A percentile compares a stretch with the other conserved stretches of the same genome.
phyloP scores from a whole-genome alignment of 202 grass and related monocot genomes.

The Setaria viridis region DNA sequence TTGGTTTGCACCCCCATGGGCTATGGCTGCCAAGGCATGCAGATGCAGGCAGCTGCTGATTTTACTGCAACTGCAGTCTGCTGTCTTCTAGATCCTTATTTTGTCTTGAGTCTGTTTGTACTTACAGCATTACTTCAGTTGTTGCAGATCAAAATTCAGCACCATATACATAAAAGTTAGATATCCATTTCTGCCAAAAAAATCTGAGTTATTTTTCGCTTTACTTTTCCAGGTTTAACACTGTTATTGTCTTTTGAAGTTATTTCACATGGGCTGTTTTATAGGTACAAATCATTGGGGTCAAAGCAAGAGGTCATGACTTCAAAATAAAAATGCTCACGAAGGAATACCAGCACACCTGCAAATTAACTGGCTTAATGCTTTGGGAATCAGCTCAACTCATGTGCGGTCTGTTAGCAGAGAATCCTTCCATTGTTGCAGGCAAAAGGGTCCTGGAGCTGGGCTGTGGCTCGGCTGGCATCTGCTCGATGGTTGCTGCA shows the following conservation, averaged over 20 bases:
- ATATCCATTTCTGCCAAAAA: not conserved
- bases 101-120: slow-evolving; percentile 28
- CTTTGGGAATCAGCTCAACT: slow-evolving; percentile 94
- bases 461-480: slow-evolving; percentile 83
- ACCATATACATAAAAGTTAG: not conserved
- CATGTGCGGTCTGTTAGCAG: slow-evolving; percentile 78
- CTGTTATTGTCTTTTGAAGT: slow-evolving; percentile 38
- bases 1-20: not conserved
- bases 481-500: slow-evolving; percentile 90
- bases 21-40: not conserved
- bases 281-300: slow-evolving; percentile 57
- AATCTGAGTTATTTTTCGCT: not conserved
- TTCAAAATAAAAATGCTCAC: slow-evolving; percentile 81
- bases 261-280: slow-evolving; percentile 13
- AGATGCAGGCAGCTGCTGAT: not conserved
- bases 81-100: not conserved
- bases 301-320: slow-evolving; percentile 63
- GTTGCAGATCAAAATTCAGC: slow-evolving; percentile 8
- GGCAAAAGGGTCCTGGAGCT: slow-evolving; percentile 86
- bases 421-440: slow-evolving; percentile 78
- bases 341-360: slow-evolving; percentile 97
- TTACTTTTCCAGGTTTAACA: slow-evolving; percentile 3
- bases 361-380: slow-evolving; percentile 97
- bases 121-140: not conserved
- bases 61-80: slow-evolving; percentile 17